Percentiles rank a stretch among this genome's conserved stretches.
Evolutionary conservation across 345 rosid species (phyloP).

Genomic region (Jatropha curcas): DNA sequence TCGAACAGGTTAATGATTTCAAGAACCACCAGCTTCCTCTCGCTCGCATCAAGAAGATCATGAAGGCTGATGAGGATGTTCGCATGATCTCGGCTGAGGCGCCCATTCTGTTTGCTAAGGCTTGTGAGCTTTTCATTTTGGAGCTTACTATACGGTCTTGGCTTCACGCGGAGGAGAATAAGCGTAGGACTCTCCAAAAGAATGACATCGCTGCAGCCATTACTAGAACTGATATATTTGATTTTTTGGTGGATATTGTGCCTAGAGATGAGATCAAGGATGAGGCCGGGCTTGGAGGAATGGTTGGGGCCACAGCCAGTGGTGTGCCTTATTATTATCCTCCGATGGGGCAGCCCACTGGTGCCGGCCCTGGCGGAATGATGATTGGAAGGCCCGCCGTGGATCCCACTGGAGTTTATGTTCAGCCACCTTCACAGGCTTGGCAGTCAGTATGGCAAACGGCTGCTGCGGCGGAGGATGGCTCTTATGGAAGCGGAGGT

Average conservation of each 20-base stretch:
- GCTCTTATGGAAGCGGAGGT: conserved; percentile 61
- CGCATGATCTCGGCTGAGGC: conserved; percentile 99
- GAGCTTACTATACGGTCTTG: conserved; percentile 94
- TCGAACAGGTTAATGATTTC: conserved; percentile 90
- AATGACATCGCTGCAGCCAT: conserved; percentile 95
- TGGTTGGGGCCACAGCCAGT: conserved; percentile 65
- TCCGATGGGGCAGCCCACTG: conserved; percentile 75
- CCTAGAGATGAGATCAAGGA: conserved; percentile 93
- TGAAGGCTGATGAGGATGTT: conserved; percentile 98
- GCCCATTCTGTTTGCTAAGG: conserved; percentile 86
- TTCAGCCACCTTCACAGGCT: conserved; percentile 90
- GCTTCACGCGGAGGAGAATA: conserved; percentile 97
- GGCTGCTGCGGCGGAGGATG: conserved; percentile 65
- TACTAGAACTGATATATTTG: conserved; percentile 86
- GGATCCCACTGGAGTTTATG: conserved; percentile 68
- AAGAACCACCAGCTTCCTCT: conserved; percentile 97
- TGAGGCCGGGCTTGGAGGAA: conserved; percentile 57
- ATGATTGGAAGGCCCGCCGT: conserved; percentile 91
- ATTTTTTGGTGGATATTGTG: conserved; percentile 84
- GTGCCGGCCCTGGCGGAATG: conserved; percentile 55
- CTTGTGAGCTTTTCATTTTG: conserved; percentile 92
- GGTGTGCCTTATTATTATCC: conserved; percentile 88
- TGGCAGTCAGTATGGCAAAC: conserved; percentile 97
- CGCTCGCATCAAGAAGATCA: conserved; percentile 93
- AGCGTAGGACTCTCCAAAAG: conserved; percentile 90